Conservation (phyloP, 1,139 yeast genomes). For the Pneumocystis wakefieldiae region DNA sequence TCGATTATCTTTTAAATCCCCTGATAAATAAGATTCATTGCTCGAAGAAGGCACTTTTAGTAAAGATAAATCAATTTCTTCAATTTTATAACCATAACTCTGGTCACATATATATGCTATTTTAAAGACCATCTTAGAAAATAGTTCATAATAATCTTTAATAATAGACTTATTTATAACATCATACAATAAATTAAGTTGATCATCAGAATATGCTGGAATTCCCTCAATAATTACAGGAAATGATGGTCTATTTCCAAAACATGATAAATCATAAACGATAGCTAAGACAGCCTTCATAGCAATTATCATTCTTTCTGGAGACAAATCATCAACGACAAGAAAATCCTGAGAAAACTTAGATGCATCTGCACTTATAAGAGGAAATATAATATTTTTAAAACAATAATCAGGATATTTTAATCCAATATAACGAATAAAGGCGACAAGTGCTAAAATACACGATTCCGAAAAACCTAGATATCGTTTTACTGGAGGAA, state of each 20-base stretch:
- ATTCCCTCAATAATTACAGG: slow-evolving; percentile 33
- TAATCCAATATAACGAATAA: slow-evolving; percentile 61
- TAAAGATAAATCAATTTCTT: background rate
- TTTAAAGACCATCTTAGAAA: slow-evolving; percentile 46
- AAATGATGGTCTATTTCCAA: slow-evolving; percentile 51
- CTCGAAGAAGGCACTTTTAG: background rate
- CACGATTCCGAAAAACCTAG: slow-evolving; percentile 57
- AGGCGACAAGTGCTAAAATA: slow-evolving; percentile 51
- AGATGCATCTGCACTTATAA: slow-evolving; percentile 23
- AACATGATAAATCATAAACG: slow-evolving; percentile 40
- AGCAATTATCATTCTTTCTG: slow-evolving; percentile 59
- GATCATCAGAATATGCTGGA: slow-evolving; percentile 1
- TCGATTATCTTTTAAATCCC: slow-evolving; percentile 13
- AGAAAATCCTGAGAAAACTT: slow-evolving; percentile 31
- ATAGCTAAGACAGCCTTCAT: slow-evolving; percentile 57
- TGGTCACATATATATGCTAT: slow-evolving; percentile 47
- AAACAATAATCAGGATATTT: slow-evolving; percentile 65
- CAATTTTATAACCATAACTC: slow-evolving; percentile 35
- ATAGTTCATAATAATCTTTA: slow-evolving; percentile 48
- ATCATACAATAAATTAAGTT: background rate
- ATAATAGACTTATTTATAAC: slow-evolving; percentile 5
- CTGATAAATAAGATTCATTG: background rate
- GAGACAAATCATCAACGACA: slow-evolving; percentile 53
- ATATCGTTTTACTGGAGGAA: slow-evolving; percentile 47
- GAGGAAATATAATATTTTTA: slow-evolving; percentile 57